Evolutionary conservation across 345 rosid genomes (phyloP).

Genomic region (Brassica nigra): DNA sequence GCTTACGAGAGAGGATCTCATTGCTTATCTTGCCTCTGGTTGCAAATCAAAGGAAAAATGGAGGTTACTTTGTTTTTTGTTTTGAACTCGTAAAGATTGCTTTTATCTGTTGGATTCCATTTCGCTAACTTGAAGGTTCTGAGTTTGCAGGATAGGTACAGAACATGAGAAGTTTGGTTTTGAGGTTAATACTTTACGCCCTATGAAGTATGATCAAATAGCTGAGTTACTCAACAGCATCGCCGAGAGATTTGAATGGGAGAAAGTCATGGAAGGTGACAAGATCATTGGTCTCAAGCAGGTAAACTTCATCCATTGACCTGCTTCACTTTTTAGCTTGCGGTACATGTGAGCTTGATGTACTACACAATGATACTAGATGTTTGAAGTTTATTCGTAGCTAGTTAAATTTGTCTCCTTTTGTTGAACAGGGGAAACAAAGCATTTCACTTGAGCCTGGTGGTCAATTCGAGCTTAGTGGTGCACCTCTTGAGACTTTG

Average conservation of each 20-base stretch:
- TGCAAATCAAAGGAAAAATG: constrained; percentile 94
- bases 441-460: constrained; percentile 99
- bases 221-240: constrained; percentile 86
- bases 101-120: not conserved
- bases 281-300: constrained; percentile 90
- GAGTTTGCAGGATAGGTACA: constrained; percentile 83
- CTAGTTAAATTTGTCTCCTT: not conserved
- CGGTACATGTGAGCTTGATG: constrained; percentile 5
- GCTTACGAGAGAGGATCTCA: constrained; percentile 88
- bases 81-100: not conserved
- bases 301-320: constrained; percentile 46
- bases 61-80: constrained; percentile 57
- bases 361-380: not conserved
- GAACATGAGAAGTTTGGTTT: constrained; percentile 99
- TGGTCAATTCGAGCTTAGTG: constrained; percentile 98
- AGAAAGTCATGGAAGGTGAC: constrained; percentile 86
- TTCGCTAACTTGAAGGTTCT: constrained; percentile 31
- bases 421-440: constrained; percentile 79
- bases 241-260: constrained; percentile 99
- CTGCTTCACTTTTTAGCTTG: not conserved
- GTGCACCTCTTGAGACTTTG: constrained; percentile 98
- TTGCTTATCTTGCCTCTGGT: constrained; percentile 89
- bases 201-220: constrained; percentile 96
- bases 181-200: constrained; percentile 67
- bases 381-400: not conserved